Evolutionary conservation across 208 protist species (phyloP).

Genomic region (Herpetomonas samuelpessoai): DNA sequence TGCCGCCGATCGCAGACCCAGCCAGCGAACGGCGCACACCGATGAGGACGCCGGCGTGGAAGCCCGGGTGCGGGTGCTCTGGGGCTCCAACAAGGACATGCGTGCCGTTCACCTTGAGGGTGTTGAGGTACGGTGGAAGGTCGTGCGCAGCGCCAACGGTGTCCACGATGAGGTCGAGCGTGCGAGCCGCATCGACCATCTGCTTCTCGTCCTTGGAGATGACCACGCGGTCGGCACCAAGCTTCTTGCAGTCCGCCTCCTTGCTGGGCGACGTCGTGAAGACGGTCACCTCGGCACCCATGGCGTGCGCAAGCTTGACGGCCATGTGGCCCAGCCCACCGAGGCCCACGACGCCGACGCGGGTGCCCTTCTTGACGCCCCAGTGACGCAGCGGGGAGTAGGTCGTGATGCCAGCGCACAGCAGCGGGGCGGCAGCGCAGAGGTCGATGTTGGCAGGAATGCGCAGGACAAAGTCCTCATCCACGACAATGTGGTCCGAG

Average conservation of each 20-base stretch:
- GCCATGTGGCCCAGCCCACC: slow-evolving; percentile 82
- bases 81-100: slow-evolving; percentile 37
- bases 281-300: slow-evolving; percentile 66
- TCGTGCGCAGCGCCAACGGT: slow-evolving; percentile 34
- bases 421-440: slow-evolving; percentile 44
- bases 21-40: slow-evolving; percentile 18
- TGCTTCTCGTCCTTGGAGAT: slow-evolving; percentile 36
- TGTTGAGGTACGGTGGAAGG: slow-evolving; percentile 31
- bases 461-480: slow-evolving; percentile 36
- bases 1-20: slow-evolving; percentile 49
- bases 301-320: slow-evolving; percentile 55
- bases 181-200: slow-evolving; percentile 23
- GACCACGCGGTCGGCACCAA: slow-evolving; percentile 45
- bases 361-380: slow-evolving; percentile 29
- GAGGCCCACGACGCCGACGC: slow-evolving; percentile 62
- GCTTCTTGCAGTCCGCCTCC: slow-evolving; percentile 22
- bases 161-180: slow-evolving; percentile 47
- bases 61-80: slow-evolving; percentile 28
- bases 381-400: slow-evolving; percentile 54
- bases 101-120: slow-evolving; percentile 35
- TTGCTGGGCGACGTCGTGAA: slow-evolving; percentile 44
- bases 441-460: slow-evolving; percentile 54
- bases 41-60: slow-evolving; percentile 22
- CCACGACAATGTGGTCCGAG: slow-evolving; percentile 39
- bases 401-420: slow-evolving; percentile 76